Evolutionary conservation across 2,329 filamentous ascomycete genomes (phyloP).

Genomic region (Hyphodiscus sp.): DNA sequence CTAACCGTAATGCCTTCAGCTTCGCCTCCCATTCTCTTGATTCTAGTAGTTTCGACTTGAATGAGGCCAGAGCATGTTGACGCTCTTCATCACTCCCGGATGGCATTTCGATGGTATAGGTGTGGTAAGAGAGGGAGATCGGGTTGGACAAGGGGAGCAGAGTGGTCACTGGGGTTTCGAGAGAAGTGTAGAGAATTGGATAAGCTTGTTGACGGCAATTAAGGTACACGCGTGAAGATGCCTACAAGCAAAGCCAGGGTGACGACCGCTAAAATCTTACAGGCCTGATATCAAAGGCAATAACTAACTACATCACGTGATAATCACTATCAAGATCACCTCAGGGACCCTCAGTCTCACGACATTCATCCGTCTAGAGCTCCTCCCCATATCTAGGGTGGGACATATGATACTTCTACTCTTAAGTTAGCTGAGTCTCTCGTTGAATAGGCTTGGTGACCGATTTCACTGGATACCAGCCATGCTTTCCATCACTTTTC

Average conservation of each 20-base stretch:
- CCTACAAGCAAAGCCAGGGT: neutral
- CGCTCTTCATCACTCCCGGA: slow-evolving; percentile 42
- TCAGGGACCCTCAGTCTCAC: neutral
- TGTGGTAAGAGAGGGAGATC: neutral
- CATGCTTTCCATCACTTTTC: neutral
- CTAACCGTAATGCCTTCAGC: slow-evolving; percentile 85
- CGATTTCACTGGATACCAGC: neutral
- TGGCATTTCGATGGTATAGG: neutral
- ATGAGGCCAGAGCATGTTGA: slow-evolving; percentile 66
- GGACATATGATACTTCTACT: too few species aligned
- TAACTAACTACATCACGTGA: neutral
- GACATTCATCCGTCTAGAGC: neutral
- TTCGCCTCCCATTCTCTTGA: slow-evolving; percentile 98
- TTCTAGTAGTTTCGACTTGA: slow-evolving; percentile 79
- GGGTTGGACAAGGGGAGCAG: neutral
- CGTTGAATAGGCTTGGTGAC: neutral
- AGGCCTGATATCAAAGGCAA: neutral
- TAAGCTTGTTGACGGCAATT: neutral
- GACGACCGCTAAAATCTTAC: too few species aligned
- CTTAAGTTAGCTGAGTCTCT: neutral
- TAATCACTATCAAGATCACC: neutral
- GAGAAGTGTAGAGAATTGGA: neutral
- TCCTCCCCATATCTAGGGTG: neutral
- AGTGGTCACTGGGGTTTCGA: neutral
- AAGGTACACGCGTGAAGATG: neutral